These are phyloP conservation scores for Blastocystis sp. DNA, from an alignment of 352 stramenopile genomes.

Conservation along the genomic window DNA sequence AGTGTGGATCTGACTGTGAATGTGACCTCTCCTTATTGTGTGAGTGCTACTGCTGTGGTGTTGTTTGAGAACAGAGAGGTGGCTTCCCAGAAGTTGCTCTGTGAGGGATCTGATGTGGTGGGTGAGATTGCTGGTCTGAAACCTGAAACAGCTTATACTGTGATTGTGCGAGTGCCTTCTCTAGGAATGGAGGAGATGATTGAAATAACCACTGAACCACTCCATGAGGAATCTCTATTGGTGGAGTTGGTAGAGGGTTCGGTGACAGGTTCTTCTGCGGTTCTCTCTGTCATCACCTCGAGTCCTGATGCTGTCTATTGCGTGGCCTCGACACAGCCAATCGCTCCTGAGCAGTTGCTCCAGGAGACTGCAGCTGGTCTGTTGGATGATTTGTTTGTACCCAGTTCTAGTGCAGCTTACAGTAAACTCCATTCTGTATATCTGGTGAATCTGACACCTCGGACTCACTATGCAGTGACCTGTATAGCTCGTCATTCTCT, in stretches of 20 bases:
- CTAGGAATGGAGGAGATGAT: background rate
- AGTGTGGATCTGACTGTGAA: background rate
- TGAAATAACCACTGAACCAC: background rate
- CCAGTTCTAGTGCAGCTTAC: background rate
- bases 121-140: slow-evolving; percentile 5
- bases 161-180: background rate
- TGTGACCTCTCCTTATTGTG: background rate
- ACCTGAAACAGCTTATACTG: background rate
- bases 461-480: background rate
- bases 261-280: background rate
- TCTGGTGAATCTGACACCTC: background rate
- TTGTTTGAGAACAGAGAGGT: background rate
- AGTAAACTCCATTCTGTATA: background rate
- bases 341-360: background rate
- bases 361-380: background rate
- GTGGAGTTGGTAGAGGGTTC: background rate
- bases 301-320: slow-evolving; percentile 7
- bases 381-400: background rate
- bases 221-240: background rate
- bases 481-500: background rate
- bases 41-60: background rate
- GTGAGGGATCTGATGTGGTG: background rate
- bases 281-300: background rate
- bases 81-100: background rate
- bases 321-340: background rate